Base-by-base conservation (phyloP, 202 grass and related monocot genomes). In the Digitaria exilis region DNA sequence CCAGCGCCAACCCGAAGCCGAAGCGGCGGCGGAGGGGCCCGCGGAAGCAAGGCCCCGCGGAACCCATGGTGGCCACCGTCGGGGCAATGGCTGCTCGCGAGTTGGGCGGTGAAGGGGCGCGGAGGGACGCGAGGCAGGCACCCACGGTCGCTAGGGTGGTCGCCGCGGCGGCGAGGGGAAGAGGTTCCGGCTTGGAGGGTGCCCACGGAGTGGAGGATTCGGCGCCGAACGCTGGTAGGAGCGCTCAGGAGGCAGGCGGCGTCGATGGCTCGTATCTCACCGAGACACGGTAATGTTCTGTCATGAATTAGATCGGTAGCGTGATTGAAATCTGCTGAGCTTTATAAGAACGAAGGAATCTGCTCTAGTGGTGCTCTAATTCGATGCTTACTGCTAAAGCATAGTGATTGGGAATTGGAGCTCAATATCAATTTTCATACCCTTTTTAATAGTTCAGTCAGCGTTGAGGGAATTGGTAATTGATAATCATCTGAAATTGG, bases 251-350 rank as follows among this genome's bases (percentile, higher is more conserved):
- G 15, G 13, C 37, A 12, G 79, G 32, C 30, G 80, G 69, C 43
- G 90, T 91, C 9, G 89, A 96, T 30, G 91, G 92, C 30, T 84
- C 90, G 24, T 93, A 98, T 78, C 89, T 98, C 39, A 98, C 87
- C 79, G 75, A 87, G 28, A 98, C 91, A 28, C 81, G 93, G 93
- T 98, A 93, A 78, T 71, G 22, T 48, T 43, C 32, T 54, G 69
- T 55, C 16, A 12, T 30, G 49, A 22, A 57, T 49, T 84, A 62
- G 54, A 41, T 45, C 65, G 28, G 59, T 15, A n/a, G 9, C 25
- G 1, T 64, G 21, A 10, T 8, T 49, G 16, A 30, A 56, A 78
- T 82, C 34, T 65, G 31, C 28, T 17, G 2, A 28, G 18, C 56
- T 61, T 61, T 77, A 6, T 70, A 37, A 15, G 59, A 63, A 69